A percentile compares a stretch with the other conserved stretches of the same genome.
These are phyloP conservation scores for Cadophora gregata DNA, from an alignment of 2,329 filamentous ascomycete species.

Conservation along the genomic window DNA sequence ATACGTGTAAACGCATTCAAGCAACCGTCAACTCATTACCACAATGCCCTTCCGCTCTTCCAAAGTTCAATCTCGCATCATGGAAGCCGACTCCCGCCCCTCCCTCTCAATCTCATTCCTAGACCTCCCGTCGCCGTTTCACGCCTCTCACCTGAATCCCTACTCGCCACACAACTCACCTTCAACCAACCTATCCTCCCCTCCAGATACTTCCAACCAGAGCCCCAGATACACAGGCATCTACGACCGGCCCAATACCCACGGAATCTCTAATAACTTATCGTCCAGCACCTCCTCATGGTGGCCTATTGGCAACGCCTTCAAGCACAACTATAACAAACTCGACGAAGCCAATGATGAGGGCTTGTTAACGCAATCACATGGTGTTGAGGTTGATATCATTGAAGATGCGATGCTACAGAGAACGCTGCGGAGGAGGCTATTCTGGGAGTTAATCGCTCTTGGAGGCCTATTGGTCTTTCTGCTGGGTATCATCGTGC, in stretches of 20 bases:
- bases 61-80: slow-evolving; percentile 29
- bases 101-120: slow-evolving; percentile 16
- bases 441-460: slow-evolving; percentile 18
- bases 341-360: slow-evolving; percentile 1
- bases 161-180: neutral
- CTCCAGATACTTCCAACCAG: neutral
- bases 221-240: neutral
- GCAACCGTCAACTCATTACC: neutral
- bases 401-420: neutral
- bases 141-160: neutral
- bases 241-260: neutral
- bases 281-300: slow-evolving; percentile 2
- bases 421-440: neutral
- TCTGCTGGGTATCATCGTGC: slow-evolving; percentile 22
- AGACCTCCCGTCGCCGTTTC: slow-evolving; percentile 16
- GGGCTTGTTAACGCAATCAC: neutral
- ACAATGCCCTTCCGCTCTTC: slow-evolving; percentile 35
- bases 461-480: slow-evolving; percentile 12
- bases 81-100: slow-evolving; percentile 20
- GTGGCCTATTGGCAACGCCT: neutral
- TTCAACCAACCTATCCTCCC: neutral
- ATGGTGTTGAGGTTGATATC: neutral
- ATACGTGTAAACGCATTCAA: neutral
- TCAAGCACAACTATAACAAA: neutral
- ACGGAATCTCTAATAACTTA: neutral